phyloP scores from a whole-genome alignment of 2,329 filamentous ascomycete species.

The Ophiostoma sp. region DNA sequence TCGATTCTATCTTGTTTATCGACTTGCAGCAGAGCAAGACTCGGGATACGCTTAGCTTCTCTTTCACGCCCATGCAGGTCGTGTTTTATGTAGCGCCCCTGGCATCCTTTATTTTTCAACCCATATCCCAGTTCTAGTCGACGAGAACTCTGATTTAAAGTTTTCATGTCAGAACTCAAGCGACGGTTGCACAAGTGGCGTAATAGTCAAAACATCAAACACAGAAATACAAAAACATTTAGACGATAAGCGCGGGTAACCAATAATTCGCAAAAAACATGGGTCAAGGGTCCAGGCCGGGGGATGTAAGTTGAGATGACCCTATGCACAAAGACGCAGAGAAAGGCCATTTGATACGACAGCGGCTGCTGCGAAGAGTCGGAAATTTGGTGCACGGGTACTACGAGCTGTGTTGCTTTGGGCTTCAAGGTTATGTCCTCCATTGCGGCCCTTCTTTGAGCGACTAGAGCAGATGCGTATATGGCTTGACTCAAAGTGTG shows the following conservation, averaged over 20 bases:
- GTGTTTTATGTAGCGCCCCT: conserved; percentile 20
- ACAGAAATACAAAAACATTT: neutral
- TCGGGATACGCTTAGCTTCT: neutral
- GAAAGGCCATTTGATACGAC: conserved; percentile 1
- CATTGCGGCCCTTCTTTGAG: neutral
- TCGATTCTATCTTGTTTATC: neutral
- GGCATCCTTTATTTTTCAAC: neutral
- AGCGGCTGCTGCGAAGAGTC: neutral
- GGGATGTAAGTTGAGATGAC: neutral
- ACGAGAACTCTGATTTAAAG: neutral
- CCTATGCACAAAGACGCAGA: neutral
- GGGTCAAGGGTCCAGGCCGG: neutral
- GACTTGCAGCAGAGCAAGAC: neutral
- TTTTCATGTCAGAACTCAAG: neutral
- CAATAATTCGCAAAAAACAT: neutral
- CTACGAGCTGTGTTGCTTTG: neutral
- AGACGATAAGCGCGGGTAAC: neutral
- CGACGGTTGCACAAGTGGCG: neutral
- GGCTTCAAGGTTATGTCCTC: neutral
- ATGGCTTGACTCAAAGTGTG: neutral
- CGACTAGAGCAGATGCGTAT: too few relatives aligned
- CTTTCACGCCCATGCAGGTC: neutral
- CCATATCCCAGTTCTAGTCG: neutral
- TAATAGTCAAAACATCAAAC: neutral
- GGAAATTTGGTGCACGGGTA: neutral